phyloP scores from a whole-genome alignment of 495 filamentous ascomycete genomes.

The Chaetomidium leptoderma region DNA sequence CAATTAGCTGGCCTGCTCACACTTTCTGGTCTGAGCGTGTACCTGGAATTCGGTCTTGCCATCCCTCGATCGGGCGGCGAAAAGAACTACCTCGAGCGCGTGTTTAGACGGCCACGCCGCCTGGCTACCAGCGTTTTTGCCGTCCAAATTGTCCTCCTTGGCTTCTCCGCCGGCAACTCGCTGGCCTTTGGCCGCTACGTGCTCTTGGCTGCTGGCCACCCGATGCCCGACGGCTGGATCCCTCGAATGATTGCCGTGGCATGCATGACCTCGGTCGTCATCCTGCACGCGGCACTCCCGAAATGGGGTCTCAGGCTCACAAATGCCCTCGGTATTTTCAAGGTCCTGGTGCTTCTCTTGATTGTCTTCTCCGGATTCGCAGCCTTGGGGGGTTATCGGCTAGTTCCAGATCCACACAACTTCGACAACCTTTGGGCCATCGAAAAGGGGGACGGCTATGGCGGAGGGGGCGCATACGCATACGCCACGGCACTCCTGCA shows the following conservation, averaged over 20 bases:
- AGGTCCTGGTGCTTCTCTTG: slow-evolving; percentile 59
- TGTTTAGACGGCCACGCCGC: slow-evolving; percentile 58
- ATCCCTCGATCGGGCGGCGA: slow-evolving; percentile 50
- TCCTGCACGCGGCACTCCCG: slow-evolving; percentile 54
- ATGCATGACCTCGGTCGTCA: slow-evolving; percentile 48
- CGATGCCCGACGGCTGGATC: slow-evolving; percentile 53
- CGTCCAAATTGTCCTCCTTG: slow-evolving; percentile 53
- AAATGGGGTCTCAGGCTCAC: slow-evolving; percentile 61
- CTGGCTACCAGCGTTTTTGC: slow-evolving; percentile 59
- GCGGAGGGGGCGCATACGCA: slow-evolving; percentile 34
- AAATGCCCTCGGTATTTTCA: slow-evolving; percentile 61
- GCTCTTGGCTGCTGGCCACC: slow-evolving; percentile 53
- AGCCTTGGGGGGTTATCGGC: slow-evolving; percentile 15
- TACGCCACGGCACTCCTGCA: slow-evolving; percentile 49
- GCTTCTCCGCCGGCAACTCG: slow-evolving; percentile 55
- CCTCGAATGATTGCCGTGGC: slow-evolving; percentile 57
- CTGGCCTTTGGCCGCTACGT: slow-evolving; percentile 65
- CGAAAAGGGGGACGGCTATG: slow-evolving; percentile 43
- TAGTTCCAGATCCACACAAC: slow-evolving; percentile 28
- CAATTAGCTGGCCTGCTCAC: slow-evolving; percentile 17
- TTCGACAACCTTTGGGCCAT: slow-evolving; percentile 35
- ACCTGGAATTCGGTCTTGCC: slow-evolving; percentile 46
- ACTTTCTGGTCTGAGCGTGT: slow-evolving; percentile 26
- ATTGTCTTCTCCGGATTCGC: slow-evolving; percentile 60
- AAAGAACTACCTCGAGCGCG: slow-evolving; percentile 60